Base-by-base conservation (phyloP, 2,329 filamentous ascomycete genomes). In the Lasiodiplodia sp. region DNA sequence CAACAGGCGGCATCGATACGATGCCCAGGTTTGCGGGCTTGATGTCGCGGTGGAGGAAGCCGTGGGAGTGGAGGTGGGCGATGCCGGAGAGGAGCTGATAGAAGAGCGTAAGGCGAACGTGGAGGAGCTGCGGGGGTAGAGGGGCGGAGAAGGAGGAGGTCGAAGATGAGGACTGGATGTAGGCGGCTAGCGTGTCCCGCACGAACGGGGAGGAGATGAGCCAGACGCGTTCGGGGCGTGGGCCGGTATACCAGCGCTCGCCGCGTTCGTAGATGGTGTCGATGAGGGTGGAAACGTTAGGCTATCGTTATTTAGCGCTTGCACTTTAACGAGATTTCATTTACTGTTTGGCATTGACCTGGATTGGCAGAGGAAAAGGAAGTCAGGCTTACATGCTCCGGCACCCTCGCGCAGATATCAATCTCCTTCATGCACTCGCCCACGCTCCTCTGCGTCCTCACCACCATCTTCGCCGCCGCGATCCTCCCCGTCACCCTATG, bases 11-110 rank as follows among this genome's bases (percentile, higher is more conserved):
- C 7, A 37, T 28, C 2, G 56, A 44, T 4, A 57, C 44, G 23
- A 69, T 25, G n/a, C 66, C 66, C 2, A 69, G 25, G 58, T 69
- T 69, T 3, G 66, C 68, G n/a, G 66, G 66, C 56, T 69, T 69
- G 44, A 69, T 69, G 51, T 69, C 68, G 53, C 68, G 66, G 58
- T 69, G 68, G 37, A 69, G 53, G 44, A 56, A 69, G 28, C 57
- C 49, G 31, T 69, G 66, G 18, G 37, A 23, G 34, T 69, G 68
- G 34, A 69, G 66, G 55, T 53, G 68, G 28, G 66, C 53, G 31
- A 69, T 23, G 18, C 49, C 68, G 21, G 34, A 40, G 28, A 69
- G 68, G 18, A 66, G 49, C 10, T 66, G 49, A 49, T 40, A 21
- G 63, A 66, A 66, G 25, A 63, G 40, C 18, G 10, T 14, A 18